Percentiles rank a stretch among this genome's conserved stretches.
phyloP scores from a whole-genome alignment of 2,329 filamentous ascomycete species.

The Trichoderma sp. region DNA sequence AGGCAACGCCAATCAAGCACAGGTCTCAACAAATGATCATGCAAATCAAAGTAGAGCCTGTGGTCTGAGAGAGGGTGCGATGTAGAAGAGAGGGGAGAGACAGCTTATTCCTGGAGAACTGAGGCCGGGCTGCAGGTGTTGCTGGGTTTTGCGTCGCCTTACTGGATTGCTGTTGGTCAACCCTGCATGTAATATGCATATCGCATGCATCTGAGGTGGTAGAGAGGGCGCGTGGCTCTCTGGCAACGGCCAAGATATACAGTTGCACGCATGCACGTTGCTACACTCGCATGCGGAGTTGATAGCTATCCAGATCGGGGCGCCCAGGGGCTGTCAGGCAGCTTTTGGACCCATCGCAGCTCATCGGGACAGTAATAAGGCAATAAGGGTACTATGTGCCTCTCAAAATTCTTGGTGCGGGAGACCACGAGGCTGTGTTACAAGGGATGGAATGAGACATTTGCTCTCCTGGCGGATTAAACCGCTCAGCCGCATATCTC shows the following conservation, averaged over 20 bases:
- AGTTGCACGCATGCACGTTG: background rate
- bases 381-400: background rate
- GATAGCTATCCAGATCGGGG: background rate
- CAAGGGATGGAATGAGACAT: background rate
- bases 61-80: background rate
- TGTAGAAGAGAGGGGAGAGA: background rate
- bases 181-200: conserved; percentile 1
- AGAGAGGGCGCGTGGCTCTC: background rate
- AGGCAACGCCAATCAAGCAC: background rate
- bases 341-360: background rate
- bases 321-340: background rate
- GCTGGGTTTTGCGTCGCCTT: background rate
- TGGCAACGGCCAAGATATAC: background rate
- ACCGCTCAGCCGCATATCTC: background rate
- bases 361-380: background rate
- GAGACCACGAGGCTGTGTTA: background rate
- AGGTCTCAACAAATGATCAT: background rate
- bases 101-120: background rate
- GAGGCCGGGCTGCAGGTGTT: background rate
- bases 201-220: conserved; percentile 3
- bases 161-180: conserved; percentile 4
- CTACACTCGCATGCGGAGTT: background rate
- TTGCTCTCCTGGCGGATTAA: background rate
- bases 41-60: background rate
- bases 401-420: background rate